A percentile compares a stretch with the other conserved stretches of the same genome.
Conservation (phyloP, 1,139 yeast genomes). For the Geotrichum citri-aurantii region DNA sequence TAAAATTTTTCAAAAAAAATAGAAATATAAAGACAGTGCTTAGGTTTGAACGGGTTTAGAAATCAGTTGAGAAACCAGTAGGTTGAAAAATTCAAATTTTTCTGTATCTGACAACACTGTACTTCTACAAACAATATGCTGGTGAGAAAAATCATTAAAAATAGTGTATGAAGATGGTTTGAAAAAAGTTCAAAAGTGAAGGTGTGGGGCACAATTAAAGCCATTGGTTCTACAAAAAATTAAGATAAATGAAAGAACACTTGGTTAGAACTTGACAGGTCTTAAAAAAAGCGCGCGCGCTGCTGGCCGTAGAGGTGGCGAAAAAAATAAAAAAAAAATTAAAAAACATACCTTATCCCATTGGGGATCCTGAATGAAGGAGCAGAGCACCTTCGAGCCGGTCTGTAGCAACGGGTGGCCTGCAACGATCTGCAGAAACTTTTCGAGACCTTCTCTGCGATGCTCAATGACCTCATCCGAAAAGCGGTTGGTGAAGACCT, state of each 20-base stretch:
- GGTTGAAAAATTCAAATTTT: background rate
- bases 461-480: slow-evolving; percentile 79
- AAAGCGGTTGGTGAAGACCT: slow-evolving; percentile 66
- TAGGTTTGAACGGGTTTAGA: background rate
- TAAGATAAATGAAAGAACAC: background rate
- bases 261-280: background rate
- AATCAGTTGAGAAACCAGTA: background rate
- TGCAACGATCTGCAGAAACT: slow-evolving; percentile 72
- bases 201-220: slow-evolving; percentile 19
- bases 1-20: no score
- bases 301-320: background rate
- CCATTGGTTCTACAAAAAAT: slow-evolving; percentile 31
- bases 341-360: slow-evolving; percentile 53
- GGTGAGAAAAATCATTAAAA: background rate
- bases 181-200: background rate
- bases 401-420: slow-evolving; percentile 94
- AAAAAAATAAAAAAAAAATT: background rate
- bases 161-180: background rate
- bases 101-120: background rate
- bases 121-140: background rate
- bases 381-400: slow-evolving; percentile 73
- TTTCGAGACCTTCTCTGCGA: slow-evolving; percentile 77
- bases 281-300: background rate
- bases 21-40: background rate
- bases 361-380: slow-evolving; percentile 80